Conservation (phyloP, 805 yeast species). For the Saturnispora zaruensis region DNA sequence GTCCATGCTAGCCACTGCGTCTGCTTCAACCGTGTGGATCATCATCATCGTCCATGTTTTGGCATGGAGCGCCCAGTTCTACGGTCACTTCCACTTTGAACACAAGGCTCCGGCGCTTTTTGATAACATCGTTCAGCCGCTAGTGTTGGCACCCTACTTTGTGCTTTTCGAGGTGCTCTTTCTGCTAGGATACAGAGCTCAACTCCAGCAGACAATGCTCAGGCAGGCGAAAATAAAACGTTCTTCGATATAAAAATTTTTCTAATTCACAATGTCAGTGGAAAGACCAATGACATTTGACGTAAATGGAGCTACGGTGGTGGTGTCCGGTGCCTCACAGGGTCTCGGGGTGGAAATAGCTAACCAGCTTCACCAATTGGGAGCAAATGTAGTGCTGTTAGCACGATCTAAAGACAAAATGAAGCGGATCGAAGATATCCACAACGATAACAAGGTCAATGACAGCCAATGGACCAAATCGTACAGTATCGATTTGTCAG, state of each 20-base stretch:
- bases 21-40: background rate
- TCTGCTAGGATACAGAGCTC: constrained; percentile 50
- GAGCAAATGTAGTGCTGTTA: constrained; percentile 63
- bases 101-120: constrained; percentile 77
- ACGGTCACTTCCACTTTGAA: constrained; percentile 82
- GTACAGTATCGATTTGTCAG: constrained; percentile 57
- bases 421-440: constrained; percentile 30
- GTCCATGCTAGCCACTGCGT: background rate
- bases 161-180: constrained; percentile 73
- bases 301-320: constrained; percentile 45
- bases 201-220: constrained; percentile 43
- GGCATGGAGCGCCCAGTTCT: constrained; percentile 78
- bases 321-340: constrained; percentile 91
- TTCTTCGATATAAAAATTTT: background rate
- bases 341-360: constrained; percentile 86
- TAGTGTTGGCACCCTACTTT: constrained; percentile 86
- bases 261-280: background rate
- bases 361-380: constrained; percentile 31
- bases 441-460: constrained; percentile 16
- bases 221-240: constrained; percentile 33
- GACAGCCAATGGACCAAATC: constrained; percentile 30
- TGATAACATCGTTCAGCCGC: constrained; percentile 75
- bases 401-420: constrained; percentile 68
- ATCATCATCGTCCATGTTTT: constrained; percentile 35
- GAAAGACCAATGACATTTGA: constrained; percentile 12